A percentile compares a stretch with the other conserved stretches of the same genome.
Conservation (phyloP, 225 moss, liverwort and hornwort genomes). For the Marchantia polymorpha region DNA sequence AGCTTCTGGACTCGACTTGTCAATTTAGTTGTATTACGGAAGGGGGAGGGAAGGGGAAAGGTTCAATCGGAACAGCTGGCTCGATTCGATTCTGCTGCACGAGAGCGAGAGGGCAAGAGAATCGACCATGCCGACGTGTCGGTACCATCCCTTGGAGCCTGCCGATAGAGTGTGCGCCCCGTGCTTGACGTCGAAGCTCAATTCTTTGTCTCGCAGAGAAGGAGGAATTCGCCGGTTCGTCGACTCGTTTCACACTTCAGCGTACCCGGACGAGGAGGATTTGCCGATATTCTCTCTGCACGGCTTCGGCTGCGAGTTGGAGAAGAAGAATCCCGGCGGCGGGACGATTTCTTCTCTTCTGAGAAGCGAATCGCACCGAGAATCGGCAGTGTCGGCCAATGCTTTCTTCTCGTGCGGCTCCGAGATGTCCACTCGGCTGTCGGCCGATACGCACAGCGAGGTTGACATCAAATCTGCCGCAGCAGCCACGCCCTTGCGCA, state of each 20-base stretch:
- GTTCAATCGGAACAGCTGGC: conserved; percentile 2
- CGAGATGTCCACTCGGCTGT: conserved; percentile 13
- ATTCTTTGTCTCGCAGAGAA: conserved; percentile 8
- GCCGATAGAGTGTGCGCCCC: conserved; percentile 27
- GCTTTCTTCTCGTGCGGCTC: conserved; percentile 24
- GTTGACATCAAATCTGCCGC: conserved; percentile 13
- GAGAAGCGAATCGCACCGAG: conserved; percentile 16
- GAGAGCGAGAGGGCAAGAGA: not conserved
- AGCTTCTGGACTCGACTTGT: too few relatives aligned
- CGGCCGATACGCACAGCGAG: conserved; percentile 20
- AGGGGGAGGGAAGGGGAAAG: too few relatives aligned
- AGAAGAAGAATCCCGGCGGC: conserved; percentile 5
- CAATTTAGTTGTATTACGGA: too few relatives aligned
- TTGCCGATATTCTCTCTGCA: not conserved
- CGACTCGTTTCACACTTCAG: conserved; percentile 1
- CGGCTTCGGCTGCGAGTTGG: not conserved
- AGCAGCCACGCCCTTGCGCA: conserved; percentile 8
- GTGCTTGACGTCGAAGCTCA: conserved; percentile 17
- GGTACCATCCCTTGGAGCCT: conserved; percentile 22
- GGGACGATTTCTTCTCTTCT: conserved; percentile 3
- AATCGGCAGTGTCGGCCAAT: conserved; percentile 8
- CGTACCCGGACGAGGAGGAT: conserved; percentile 18
- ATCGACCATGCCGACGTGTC: conserved; percentile 18
- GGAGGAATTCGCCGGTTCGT: conserved; percentile 22
- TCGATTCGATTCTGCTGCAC: conserved; percentile 3